phyloP scores from a whole-genome alignment of 2,329 filamentous ascomycete genomes.

The Ascocoryne sarcoides region DNA sequence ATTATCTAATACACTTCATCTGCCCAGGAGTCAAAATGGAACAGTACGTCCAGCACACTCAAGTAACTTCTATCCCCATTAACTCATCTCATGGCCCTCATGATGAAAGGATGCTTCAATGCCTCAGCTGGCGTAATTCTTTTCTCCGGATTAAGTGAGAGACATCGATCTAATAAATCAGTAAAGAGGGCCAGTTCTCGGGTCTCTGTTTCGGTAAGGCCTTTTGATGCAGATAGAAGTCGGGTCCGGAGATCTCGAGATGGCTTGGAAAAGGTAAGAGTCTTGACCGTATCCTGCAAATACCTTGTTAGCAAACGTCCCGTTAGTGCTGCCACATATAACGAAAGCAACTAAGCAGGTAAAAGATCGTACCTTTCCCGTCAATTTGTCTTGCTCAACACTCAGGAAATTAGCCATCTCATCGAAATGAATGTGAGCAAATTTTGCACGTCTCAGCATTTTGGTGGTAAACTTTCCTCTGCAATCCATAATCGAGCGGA shows the following conservation, averaged over 20 bases:
- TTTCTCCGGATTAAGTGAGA: conserved; percentile 87
- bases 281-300: conserved; percentile 55
- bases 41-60: too few relatives aligned
- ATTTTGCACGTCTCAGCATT: conserved; percentile 72
- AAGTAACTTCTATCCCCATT: too few relatives aligned
- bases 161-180: conserved; percentile 79
- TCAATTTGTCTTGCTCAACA: conserved; percentile 78
- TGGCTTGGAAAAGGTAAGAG: conserved; percentile 63
- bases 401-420: conserved; percentile 76
- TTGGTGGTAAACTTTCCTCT: conserved; percentile 87
- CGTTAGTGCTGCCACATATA: not conserved
- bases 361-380: conserved; percentile 71
- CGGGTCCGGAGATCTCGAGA: conserved; percentile 75
- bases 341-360: too few relatives aligned
- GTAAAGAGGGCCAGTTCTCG: conserved; percentile 77
- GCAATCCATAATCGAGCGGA: conserved; percentile 91
- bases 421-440: conserved; percentile 74
- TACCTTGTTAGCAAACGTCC: conserved; percentile 8
- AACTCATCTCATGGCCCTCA: conserved; percentile 17
- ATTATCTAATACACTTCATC: too few relatives aligned
- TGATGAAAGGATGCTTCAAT: conserved; percentile 79
- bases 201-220: conserved; percentile 63
- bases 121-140: conserved; percentile 81
- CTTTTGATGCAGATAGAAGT: conserved; percentile 63
- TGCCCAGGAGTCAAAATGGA: too few relatives aligned